Evolutionary conservation across 2,329 filamentous ascomycete species (phyloP), one percentile per base, ranked within the genome.

Genomic region (Elsinoe ampelina): DNA sequence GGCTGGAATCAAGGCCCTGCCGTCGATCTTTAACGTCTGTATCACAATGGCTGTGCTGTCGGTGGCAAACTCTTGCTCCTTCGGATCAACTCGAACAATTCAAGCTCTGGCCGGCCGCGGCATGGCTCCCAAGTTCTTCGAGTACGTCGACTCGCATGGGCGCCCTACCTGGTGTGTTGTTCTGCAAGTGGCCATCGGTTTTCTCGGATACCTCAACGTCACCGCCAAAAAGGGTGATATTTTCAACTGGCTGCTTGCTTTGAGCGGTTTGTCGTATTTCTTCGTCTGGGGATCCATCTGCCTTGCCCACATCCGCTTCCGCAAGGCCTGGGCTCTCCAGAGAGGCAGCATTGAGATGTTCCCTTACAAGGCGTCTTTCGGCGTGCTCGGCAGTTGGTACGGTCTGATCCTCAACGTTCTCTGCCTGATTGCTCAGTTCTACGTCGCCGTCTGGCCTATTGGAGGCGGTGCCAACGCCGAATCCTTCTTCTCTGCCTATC

Each of bases 241-340:
- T 5, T 86, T 95, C 60, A 78, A 80, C 63, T 95, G 89, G 89
- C 80, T 95, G 67, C 77, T 86, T 41, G 80, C 85, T 60, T 77
- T 87, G 47, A 86, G 84, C 1, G 85, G 83, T 50, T 77, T 89
- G 22, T 85, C 83, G 12, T 83, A 80, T 51, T 79, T 88, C 66
- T 87, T 90, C 73, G 89, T 85, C 10, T 90, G 87, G 86, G 81
- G 78, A 52, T 87, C 86, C 62, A 91, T 95, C 68, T 95, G 89
- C 70, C 73, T 93, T 13, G 81, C 85, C 22, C 90, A 95, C 71
- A 93, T 95, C 67, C 88, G 90, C 58, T 96, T 95, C 80, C 87
- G 91, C 55, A 59, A 45, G 32, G 87, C 84, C 13, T 93, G 88
- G 88, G 76, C 73, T 36, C 65, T 73, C 7, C 80, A 83, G 59